A percentile compares a stretch with the other conserved stretches of the same genome.
These are phyloP conservation scores for Mrakia blollopis DNA, from an alignment of 768 basidiomycete genomes.

Conservation along the genomic window DNA sequence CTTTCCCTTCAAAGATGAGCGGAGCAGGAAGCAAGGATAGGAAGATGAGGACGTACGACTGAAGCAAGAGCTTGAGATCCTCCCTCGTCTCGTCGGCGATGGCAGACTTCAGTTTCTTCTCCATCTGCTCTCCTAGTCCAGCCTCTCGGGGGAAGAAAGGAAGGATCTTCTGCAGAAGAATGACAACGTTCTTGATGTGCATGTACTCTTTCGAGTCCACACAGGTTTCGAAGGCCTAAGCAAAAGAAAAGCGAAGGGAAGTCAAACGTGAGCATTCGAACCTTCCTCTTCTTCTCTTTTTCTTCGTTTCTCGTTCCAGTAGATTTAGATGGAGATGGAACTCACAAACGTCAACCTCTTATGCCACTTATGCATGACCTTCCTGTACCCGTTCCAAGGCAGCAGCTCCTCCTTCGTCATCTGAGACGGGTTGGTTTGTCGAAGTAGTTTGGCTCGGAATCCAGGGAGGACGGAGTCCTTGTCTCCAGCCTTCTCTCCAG, in stretches of 20 bases:
- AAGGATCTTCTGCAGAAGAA: conserved; percentile 83
- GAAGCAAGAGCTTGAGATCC: conserved; percentile 41
- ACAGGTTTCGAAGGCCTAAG: conserved; percentile 72
- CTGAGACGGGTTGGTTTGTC: conserved; percentile 49
- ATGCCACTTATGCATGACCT: conserved; percentile 78
- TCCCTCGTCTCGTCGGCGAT: conserved; percentile 67
- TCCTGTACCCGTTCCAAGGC: conserved; percentile 65
- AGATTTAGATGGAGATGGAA: not conserved
- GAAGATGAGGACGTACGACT: conserved; percentile 36
- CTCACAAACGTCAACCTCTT: conserved; percentile 64
- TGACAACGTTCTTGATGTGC: conserved; percentile 95
- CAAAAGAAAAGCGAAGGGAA: not conserved
- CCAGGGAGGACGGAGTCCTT: conserved; percentile 47
- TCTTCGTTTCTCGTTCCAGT: too few species aligned
- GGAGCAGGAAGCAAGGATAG: conserved; percentile 11
- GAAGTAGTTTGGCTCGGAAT: conserved; percentile 46
- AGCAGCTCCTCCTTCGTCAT: conserved; percentile 55
- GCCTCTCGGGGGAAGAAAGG: conserved; percentile 76
- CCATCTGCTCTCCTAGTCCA: conserved; percentile 50
- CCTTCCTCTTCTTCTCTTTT: conserved; percentile 7
- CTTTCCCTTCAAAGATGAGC: not conserved
- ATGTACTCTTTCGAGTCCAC: conserved; percentile 87
- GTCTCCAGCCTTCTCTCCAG: conserved; percentile 41
- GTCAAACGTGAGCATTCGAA: too few species aligned
- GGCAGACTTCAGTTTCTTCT: conserved; percentile 60